Conservation (phyloP, 2,329 filamentous ascomycete species). For the Aspergillus oerlinghausenensis region DNA sequence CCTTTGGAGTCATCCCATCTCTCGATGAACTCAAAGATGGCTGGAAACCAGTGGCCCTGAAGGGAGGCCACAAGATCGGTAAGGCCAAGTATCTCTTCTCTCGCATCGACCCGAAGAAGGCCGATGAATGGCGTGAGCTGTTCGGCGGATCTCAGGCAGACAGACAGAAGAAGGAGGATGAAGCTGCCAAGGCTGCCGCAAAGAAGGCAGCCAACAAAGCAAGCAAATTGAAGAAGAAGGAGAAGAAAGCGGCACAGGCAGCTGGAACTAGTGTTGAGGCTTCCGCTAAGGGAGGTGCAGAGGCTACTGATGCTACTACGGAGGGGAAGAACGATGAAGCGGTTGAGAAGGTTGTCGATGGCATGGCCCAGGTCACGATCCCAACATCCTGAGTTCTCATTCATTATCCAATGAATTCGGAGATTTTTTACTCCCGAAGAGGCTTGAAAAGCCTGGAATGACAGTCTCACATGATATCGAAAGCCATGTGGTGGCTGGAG, state of each 20-base stretch:
- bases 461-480: background rate
- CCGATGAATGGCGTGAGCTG: slow-evolving; percentile 73
- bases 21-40: slow-evolving; percentile 47
- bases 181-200: slow-evolving; percentile 34
- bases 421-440: background rate
- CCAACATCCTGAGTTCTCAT: slow-evolving; percentile 31
- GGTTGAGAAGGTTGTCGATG: slow-evolving; percentile 38
- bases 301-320: slow-evolving; percentile 18
- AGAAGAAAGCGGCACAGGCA: slow-evolving; percentile 33
- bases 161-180: slow-evolving; percentile 64
- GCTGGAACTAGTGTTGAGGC: slow-evolving; percentile 27
- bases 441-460: background rate
- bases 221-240: slow-evolving; percentile 23
- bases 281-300: slow-evolving; percentile 32
- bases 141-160: slow-evolving; percentile 65
- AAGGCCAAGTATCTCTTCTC: slow-evolving; percentile 76
- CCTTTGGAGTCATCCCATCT: slow-evolving; percentile 57
- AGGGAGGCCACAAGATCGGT: slow-evolving; percentile 74
- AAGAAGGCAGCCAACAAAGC: slow-evolving; percentile 40
- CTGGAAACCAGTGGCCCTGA: slow-evolving; percentile 59
- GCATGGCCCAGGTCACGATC: slow-evolving; percentile 39
- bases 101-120: slow-evolving; percentile 76
- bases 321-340: slow-evolving; percentile 29
- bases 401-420: background rate
- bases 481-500: background rate